Percentiles rank a stretch among this genome's conserved stretches.
These are phyloP conservation scores for Phytopythium litorale DNA, from an alignment of 352 stramenopile genomes.

Conservation along the genomic window DNA sequence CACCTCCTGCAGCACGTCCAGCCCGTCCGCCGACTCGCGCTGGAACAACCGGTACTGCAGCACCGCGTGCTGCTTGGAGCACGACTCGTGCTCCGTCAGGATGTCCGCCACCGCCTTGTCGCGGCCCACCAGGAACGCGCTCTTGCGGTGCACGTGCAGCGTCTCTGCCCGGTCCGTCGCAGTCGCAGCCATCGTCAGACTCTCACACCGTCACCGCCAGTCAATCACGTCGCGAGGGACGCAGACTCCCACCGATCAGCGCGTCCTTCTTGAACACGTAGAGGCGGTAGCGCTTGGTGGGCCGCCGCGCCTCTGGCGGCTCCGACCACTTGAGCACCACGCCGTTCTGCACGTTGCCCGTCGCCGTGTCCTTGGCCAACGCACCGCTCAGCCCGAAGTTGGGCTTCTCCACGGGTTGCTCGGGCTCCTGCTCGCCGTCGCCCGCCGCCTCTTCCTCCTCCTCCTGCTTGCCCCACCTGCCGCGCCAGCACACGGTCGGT, in stretches of 20 bases:
- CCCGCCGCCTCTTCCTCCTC: conserved; percentile 52
- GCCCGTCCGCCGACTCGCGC: conserved; percentile 51
- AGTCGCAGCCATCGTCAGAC: neutral
- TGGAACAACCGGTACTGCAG: conserved; percentile 93
- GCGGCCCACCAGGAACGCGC: conserved; percentile 91
- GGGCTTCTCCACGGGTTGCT: conserved; percentile 84
- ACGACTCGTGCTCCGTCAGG: conserved; percentile 91
- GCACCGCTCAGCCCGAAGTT: conserved; percentile 98
- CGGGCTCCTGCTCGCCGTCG: conserved; percentile 18
- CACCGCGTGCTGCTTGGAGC: conserved; percentile 97
- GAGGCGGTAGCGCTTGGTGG: conserved; percentile 91
- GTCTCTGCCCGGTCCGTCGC: conserved; percentile 51
- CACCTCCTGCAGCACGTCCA: conserved; percentile 60
- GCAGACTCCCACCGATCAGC: conserved; percentile 45
- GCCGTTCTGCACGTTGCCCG: conserved; percentile 96
- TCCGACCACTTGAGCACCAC: conserved; percentile 98
- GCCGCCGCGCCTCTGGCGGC: conserved; percentile 91
- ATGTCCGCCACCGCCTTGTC: conserved; percentile 95
- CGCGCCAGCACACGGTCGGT: neutral
- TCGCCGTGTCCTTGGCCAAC: conserved; percentile 93
- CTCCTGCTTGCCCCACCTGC: conserved; percentile 74
- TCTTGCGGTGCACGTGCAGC: conserved; percentile 95
- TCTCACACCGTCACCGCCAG: neutral
- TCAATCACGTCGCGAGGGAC: neutral
- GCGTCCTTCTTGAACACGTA: conserved; percentile 97